phyloP scores from a whole-genome alignment of 2,329 filamentous ascomycete genomes.

The Fusarium veterinarium region DNA sequence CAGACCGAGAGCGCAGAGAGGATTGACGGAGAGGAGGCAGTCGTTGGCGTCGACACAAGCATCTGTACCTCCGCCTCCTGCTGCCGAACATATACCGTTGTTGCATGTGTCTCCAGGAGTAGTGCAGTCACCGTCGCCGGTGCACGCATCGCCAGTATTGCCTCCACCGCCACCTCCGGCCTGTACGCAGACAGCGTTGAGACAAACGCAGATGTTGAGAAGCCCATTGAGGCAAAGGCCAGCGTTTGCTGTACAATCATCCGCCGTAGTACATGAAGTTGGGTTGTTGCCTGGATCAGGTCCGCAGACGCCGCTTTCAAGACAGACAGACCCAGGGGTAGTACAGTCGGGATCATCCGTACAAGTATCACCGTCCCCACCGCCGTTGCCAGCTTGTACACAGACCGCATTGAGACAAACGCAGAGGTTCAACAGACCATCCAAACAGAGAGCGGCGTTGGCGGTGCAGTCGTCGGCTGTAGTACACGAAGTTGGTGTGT shows the following conservation, averaged over 20 bases:
- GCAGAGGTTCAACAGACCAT: background rate
- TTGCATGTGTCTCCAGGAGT: background rate
- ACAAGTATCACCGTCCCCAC: background rate
- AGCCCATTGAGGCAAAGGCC: background rate
- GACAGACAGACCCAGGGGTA: accelerated
- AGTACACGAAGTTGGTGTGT: background rate
- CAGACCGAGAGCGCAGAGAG: constrained; percentile 18
- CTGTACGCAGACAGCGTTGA: background rate
- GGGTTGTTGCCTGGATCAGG: background rate
- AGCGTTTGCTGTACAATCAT: background rate
- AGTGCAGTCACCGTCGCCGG: background rate
- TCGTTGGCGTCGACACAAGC: constrained; percentile 18
- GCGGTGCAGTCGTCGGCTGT: background rate
- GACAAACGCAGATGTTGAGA: background rate
- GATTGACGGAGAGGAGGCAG: constrained; percentile 7
- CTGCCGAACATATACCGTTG: background rate
- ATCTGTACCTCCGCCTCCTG: background rate
- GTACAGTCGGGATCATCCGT: background rate
- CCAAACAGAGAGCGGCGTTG: background rate
- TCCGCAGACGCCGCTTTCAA: background rate
- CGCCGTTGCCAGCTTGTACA: background rate
- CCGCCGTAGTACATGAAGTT: background rate
- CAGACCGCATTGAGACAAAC: background rate
- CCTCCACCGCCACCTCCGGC: background rate
- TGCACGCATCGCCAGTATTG: background rate